Conservation (phyloP, 371 early-diverging fungal species). For the Paraphysoderma sedebokerense region DNA sequence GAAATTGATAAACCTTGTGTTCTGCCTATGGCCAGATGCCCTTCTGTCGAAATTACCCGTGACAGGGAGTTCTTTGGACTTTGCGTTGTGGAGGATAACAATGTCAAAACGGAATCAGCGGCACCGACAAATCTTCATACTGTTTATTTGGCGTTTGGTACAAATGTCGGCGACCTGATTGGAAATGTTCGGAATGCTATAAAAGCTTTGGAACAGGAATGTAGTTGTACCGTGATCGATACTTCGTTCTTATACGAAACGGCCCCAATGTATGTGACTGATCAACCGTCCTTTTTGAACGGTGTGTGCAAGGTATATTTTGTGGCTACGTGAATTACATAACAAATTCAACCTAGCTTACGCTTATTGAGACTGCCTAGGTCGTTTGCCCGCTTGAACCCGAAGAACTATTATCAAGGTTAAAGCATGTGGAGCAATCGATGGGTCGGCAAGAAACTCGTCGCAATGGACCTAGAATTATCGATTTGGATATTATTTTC, state of each 20-base stretch:
- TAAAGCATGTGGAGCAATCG: conserved; percentile 66
- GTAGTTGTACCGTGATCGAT: conserved; percentile 46
- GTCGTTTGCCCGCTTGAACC: conserved; percentile 58
- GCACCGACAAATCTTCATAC: conserved; percentile 12
- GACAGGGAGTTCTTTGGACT: conserved; percentile 3
- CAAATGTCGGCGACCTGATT: conserved; percentile 75
- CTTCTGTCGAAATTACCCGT: conserved; percentile 24
- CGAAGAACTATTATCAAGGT: conserved; percentile 40
- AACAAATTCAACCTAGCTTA: no score
- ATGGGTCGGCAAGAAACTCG: conserved; percentile 58
- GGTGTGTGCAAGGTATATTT: conserved; percentile 44
- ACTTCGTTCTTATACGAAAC: conserved; percentile 95
- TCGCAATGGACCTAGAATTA: conserved; percentile 78
- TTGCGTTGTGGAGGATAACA: no score
- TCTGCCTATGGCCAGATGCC: conserved; percentile 19
- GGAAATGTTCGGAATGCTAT: conserved; percentile 62
- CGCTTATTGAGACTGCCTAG: conserved; percentile 13
- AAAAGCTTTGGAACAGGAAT: conserved; percentile 26
- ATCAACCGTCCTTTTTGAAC: conserved; percentile 86
- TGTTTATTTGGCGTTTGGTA: conserved; percentile 72
- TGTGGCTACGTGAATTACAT: no score
- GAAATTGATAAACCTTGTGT: conserved; percentile 30
- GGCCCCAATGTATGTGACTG: conserved; percentile 83
- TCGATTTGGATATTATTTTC: conserved; percentile 89
- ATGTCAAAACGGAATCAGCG: not conserved